phyloP scores from a whole-genome alignment of 2,329 filamentous ascomycete species.

The Fusarium virguliforme region DNA sequence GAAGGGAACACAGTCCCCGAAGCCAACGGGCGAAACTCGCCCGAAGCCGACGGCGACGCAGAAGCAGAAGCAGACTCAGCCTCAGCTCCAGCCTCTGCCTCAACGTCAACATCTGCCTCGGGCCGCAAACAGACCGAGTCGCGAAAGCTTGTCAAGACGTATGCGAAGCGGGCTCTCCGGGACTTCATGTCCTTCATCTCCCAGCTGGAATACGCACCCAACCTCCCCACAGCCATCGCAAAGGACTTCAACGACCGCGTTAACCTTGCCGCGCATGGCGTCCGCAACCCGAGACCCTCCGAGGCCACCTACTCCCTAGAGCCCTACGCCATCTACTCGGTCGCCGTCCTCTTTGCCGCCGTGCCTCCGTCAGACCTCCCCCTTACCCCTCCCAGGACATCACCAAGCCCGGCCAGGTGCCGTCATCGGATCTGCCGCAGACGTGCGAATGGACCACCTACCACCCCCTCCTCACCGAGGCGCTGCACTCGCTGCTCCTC shows the following conservation, averaged over 20 bases:
- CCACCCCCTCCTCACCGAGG: constrained; percentile 85
- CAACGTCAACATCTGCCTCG: constrained; percentile 20
- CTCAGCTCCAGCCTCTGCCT: no score
- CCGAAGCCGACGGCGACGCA: constrained; percentile 15
- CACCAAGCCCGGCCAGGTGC: constrained; percentile 43
- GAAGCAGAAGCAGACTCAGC: constrained; percentile 2
- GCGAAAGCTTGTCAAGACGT: constrained; percentile 79
- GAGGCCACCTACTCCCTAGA: constrained; percentile 48
- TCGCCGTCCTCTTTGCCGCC: constrained; percentile 79
- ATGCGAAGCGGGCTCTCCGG: constrained; percentile 82
- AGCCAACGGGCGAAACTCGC: constrained; percentile 8
- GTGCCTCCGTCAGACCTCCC: constrained; percentile 78
- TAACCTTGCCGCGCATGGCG: constrained; percentile 68
- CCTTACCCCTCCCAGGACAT: constrained; percentile 71
- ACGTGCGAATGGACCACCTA: constrained; percentile 71
- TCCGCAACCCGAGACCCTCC: constrained; percentile 59
- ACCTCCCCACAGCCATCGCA: constrained; percentile 73
- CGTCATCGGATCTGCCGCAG: constrained; percentile 53
- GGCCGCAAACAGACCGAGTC: constrained; percentile 46
- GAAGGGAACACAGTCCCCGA: constrained; percentile 12
- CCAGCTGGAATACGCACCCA: constrained; percentile 84
- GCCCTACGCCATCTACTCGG: constrained; percentile 60
- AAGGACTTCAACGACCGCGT: constrained; percentile 72
- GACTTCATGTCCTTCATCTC: constrained; percentile 83
- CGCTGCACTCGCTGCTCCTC: constrained; percentile 83